A percentile compares a stretch with the other conserved stretches of the same genome.
Evolutionary conservation across 352 stramenopile genomes (phyloP).

Genomic region (Elongisporangium prolatum): DNA sequence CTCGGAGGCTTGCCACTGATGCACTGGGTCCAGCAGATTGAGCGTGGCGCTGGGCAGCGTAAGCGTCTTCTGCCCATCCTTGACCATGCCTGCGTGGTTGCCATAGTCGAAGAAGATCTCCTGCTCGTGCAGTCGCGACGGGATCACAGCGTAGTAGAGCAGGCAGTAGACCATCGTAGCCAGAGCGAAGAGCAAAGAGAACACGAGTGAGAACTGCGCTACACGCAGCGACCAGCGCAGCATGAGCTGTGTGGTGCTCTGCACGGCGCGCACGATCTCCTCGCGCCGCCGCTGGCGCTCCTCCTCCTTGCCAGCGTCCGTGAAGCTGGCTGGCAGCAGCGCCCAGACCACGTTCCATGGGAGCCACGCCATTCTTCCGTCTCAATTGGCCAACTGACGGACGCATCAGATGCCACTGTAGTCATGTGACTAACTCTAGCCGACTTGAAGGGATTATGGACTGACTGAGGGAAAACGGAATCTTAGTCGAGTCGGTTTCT

Average conservation of each 20-base stretch:
- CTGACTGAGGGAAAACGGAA: no score
- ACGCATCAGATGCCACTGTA: neutral
- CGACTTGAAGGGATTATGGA: neutral
- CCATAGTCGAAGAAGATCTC: conserved; percentile 78
- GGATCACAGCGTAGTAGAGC: conserved; percentile 79
- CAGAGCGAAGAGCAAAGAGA: conserved; percentile 42
- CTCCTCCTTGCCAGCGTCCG: conserved; percentile 36
- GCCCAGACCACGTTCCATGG: conserved; percentile 50
- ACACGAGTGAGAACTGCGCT: conserved; percentile 24
- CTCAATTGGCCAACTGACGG: neutral
- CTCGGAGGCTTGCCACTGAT: conserved; percentile 52
- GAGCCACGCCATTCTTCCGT: conserved; percentile 16
- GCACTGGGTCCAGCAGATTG: conserved; percentile 43
- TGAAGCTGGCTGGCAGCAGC: conserved; percentile 40
- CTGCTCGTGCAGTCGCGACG: conserved; percentile 70
- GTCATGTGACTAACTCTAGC: neutral
- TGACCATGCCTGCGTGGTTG: conserved; percentile 29
- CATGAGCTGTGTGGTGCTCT: conserved; percentile 24
- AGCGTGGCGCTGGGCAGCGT: conserved; percentile 50
- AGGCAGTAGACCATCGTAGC: conserved; percentile 62
- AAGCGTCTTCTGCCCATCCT: conserved; percentile 4
- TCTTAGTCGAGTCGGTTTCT: neutral
- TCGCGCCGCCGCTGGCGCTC: conserved; percentile 43
- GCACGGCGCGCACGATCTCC: conserved; percentile 23
- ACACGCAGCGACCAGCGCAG: conserved; percentile 20